These are phyloP conservation scores for Candida freyschussii DNA, from an alignment of 1,139 yeast genomes.

Conservation along the genomic window DNA sequence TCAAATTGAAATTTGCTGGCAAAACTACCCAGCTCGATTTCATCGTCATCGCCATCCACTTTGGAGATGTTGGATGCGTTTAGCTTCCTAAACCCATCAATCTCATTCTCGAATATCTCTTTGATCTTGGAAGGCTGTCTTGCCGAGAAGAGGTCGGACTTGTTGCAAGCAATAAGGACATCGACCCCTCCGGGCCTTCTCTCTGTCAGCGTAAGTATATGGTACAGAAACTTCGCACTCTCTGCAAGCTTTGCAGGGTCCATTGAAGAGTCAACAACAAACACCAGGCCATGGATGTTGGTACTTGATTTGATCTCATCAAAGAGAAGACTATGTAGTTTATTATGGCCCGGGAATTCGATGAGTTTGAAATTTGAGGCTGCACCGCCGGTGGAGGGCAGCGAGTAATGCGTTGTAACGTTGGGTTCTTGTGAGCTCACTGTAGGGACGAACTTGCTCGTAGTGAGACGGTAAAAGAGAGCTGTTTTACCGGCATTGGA, in stretches of 20 bases:
- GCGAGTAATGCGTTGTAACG: slow-evolving; percentile 28
- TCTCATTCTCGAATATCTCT: slow-evolving; percentile 56
- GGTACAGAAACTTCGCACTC: slow-evolving; percentile 51
- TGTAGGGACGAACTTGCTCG: slow-evolving; percentile 29
- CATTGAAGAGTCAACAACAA: slow-evolving; percentile 61
- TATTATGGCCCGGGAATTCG: slow-evolving; percentile 85
- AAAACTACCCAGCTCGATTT: slow-evolving; percentile 33
- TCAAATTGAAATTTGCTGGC: slow-evolving; percentile 49
- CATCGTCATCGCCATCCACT: slow-evolving; percentile 27
- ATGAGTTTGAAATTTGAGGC: slow-evolving; percentile 41
- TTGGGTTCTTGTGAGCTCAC: slow-evolving; percentile 46
- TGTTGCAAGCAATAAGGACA: slow-evolving; percentile 73
- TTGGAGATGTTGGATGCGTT: slow-evolving; percentile 38
- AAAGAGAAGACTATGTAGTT: slow-evolving; percentile 50
- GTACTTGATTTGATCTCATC: slow-evolving; percentile 42
- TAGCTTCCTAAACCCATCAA: slow-evolving; percentile 50
- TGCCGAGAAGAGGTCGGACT: slow-evolving; percentile 77
- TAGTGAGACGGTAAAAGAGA: slow-evolving; percentile 37
- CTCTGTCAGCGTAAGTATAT: slow-evolving; percentile 54
- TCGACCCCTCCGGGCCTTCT: slow-evolving; percentile 59
- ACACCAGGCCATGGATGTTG: slow-evolving; percentile 56
- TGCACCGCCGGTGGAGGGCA: slow-evolving; percentile 32
- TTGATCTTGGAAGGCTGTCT: slow-evolving; percentile 62
- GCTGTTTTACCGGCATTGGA: slow-evolving; percentile 73
- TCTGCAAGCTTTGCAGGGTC: slow-evolving; percentile 39